phyloP scores from a whole-genome alignment of 805 yeast genomes.

The Candida tibetensis region DNA sequence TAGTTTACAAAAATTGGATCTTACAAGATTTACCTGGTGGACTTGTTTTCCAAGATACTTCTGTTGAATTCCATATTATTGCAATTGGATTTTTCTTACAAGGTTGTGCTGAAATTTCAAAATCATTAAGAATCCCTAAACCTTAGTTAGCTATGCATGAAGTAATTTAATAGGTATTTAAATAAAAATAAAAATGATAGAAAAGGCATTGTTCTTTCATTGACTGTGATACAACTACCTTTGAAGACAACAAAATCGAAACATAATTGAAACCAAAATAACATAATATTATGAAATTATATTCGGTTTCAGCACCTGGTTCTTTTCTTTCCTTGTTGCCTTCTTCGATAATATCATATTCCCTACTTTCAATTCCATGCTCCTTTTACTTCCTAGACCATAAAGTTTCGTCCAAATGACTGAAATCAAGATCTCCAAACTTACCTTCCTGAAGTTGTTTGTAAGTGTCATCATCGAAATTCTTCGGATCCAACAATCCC shows the following conservation, averaged over 20 bases:
- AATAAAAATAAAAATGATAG: background rate
- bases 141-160: conserved; percentile 47
- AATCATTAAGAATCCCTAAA: conserved; percentile 88
- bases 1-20: conserved; percentile 53
- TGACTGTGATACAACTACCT: no score
- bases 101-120: conserved; percentile 90
- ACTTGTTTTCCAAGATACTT: conserved; percentile 47
- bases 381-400: background rate
- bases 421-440: conserved; percentile 22
- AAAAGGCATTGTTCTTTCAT: no score
- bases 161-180: background rate
- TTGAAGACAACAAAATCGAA: background rate
- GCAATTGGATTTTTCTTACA: conserved; percentile 64
- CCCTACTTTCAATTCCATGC: no score
- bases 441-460: conserved; percentile 25
- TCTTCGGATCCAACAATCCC: conserved; percentile 39
- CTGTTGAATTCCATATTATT: conserved; percentile 73
- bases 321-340: no score
- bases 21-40: conserved; percentile 66
- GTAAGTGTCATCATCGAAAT: conserved; percentile 28
- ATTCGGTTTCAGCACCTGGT: no score
- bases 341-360: no score
- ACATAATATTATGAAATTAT: background rate
- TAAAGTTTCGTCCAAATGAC: conserved; percentile 5
- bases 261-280: conserved; percentile 1